Conservation (phyloP, 148 eudicot genomes). For the Rhododendron molle region DNA sequence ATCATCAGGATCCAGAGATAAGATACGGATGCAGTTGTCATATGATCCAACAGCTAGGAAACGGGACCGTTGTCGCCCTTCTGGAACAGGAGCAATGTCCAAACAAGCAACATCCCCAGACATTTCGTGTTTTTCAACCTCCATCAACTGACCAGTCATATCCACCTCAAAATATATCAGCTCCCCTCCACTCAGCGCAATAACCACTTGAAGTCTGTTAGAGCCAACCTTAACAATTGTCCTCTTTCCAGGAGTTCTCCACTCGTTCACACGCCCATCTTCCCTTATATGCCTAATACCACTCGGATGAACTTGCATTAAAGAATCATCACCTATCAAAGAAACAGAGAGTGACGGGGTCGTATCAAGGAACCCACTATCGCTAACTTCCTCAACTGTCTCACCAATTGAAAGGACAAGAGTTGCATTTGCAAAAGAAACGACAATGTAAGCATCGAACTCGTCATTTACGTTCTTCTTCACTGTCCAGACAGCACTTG, state of each 20-base stretch:
- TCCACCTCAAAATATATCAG: slow-evolving; percentile 96
- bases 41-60: slow-evolving; percentile 97
- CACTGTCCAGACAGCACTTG: slow-evolving; percentile 98
- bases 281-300: slow-evolving; percentile 99
- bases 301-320: slow-evolving; percentile 97
- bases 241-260: slow-evolving; percentile 99
- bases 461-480: slow-evolving; percentile 91
- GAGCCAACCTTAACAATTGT: slow-evolving; percentile 95
- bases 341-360: slow-evolving; percentile 97
- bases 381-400: slow-evolving; percentile 98
- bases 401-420: slow-evolving; percentile 98
- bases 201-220: slow-evolving; percentile 90
- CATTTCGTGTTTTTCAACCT: slow-evolving; percentile 94
- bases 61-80: slow-evolving; percentile 91
- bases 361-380: slow-evolving; percentile 93
- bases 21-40: slow-evolving; percentile 91
- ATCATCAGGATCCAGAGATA: slow-evolving; percentile 93
- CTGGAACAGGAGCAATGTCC: slow-evolving; percentile 98
- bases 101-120: slow-evolving; percentile 98
- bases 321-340: slow-evolving; percentile 92
- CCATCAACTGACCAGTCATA: slow-evolving; percentile 89
- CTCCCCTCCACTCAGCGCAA: slow-evolving; percentile 97
- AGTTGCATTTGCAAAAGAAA: slow-evolving; percentile 97
- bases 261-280: slow-evolving; percentile 94
- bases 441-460: slow-evolving; percentile 97